phyloP scores from a whole-genome alignment of 805 yeast species.

The Wickerhamiella lipophila region DNA sequence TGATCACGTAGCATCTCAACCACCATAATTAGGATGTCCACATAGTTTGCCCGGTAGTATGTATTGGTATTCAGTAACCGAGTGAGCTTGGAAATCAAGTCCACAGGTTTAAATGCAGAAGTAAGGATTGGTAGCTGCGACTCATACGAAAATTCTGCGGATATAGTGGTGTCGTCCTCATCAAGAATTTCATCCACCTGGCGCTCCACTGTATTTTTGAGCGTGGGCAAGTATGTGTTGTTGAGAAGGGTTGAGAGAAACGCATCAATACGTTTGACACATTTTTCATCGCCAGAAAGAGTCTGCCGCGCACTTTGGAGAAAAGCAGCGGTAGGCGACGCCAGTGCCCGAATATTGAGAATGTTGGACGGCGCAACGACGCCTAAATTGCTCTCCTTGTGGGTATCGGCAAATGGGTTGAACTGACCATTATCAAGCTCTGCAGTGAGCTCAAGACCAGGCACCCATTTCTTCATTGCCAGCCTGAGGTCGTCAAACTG shows the following conservation, averaged over 20 bases:
- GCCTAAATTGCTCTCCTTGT: constrained; percentile 17
- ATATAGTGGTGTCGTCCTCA: constrained; percentile 31
- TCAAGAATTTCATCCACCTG: constrained; percentile 40
- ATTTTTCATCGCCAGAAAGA: constrained; percentile 14
- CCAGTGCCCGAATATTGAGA: constrained; percentile 64
- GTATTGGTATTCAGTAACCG: constrained; percentile 47
- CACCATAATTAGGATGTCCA: constrained; percentile 26
- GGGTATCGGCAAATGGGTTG: constrained; percentile 21
- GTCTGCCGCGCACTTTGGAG: constrained; percentile 32
- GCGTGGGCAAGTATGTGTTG: constrained; percentile 47
- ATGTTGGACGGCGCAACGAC: constrained; percentile 39
- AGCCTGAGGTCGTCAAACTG: constrained; percentile 32
- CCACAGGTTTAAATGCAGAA: constrained; percentile 37
- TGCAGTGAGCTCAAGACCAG: constrained; percentile 40
- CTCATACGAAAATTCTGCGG: constrained; percentile 21
- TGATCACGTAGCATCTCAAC: constrained; percentile 17
- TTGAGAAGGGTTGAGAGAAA: constrained; percentile 55
- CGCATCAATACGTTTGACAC: constrained; percentile 30
- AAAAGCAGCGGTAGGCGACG: constrained; percentile 68
- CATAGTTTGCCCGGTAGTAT: constrained; percentile 45
- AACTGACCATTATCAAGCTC: constrained; percentile 24
- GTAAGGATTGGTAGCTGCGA: constrained; percentile 28
- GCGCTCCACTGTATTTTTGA: constrained; percentile 42
- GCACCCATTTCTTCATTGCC: constrained; percentile 50
- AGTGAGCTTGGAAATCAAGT: constrained; percentile 38